phyloP scores from a whole-genome alignment of 2,329 filamentous ascomycete genomes.

The Dendrostoma leiphaemia region DNA sequence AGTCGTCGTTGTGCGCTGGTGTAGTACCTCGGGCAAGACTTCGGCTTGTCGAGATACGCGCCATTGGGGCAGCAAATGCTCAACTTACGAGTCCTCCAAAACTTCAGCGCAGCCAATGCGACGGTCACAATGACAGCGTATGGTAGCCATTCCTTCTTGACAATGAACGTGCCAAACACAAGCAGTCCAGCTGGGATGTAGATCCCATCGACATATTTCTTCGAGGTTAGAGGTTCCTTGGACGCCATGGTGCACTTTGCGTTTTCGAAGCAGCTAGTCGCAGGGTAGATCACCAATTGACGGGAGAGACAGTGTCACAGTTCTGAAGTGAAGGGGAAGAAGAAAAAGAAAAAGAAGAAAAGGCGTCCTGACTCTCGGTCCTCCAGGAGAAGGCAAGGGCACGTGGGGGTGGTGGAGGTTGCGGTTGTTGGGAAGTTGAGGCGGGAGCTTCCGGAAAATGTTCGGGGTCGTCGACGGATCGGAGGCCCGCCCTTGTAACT shows the following conservation, averaged over 20 bases:
- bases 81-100: conserved; percentile 67
- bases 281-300: too few relatives aligned
- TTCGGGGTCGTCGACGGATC: too few relatives aligned
- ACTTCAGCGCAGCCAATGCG: conserved; percentile 67
- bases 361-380: too few relatives aligned
- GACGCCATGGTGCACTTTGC: conserved; percentile 13
- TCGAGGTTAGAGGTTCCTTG: conserved; percentile 34
- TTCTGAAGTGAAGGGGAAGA: too few relatives aligned
- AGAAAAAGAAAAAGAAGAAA: too few relatives aligned
- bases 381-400: too few relatives aligned
- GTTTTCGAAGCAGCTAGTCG: too few relatives aligned
- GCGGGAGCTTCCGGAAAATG: too few relatives aligned
- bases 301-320: too few relatives aligned
- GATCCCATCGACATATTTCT: conserved; percentile 72
- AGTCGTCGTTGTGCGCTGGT: not conserved
- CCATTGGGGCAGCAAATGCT: not conserved
- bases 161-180: conserved; percentile 70
- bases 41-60: not conserved
- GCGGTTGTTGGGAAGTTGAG: too few relatives aligned
- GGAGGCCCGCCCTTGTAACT: too few relatives aligned
- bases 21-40: not conserved
- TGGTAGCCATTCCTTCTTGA: conserved; percentile 75
- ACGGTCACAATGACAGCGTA: conserved; percentile 68
- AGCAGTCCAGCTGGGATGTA: conserved; percentile 81
- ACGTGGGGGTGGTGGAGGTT: too few relatives aligned